Base-by-base conservation (phyloP, 768 basidiomycete species). In the Collybia sp. region DNA sequence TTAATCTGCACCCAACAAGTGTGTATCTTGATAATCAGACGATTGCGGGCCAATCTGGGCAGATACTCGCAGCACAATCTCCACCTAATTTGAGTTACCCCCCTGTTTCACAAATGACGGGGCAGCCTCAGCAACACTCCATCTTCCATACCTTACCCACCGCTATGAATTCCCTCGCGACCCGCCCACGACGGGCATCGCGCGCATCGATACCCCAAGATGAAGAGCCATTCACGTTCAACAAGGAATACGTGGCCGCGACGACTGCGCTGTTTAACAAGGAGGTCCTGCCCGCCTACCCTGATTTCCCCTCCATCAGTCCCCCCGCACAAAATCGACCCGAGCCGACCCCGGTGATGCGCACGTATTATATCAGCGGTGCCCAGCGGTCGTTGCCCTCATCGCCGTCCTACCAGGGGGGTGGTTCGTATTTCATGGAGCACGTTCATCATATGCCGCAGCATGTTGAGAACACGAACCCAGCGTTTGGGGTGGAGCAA, bases 201-300 rank as follows among this genome's bases (percentile, higher is more conserved):
- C 53, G 48, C 39, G 35, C 48, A 5, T 53, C 52, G 12, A 43
- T 40, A 34, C 54, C 57, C 11, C 58, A 60, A 31, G 65, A 66
- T 31, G 67, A 70, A 13, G 63, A 62, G 34, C 62, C 63, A 4
- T 70, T 70, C 55, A 64, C 57, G 3, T 69, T 70, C 53, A 53
- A 53, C n/a, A 53, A 58, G 16, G 60, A 64, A 46, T 68, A 65
- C 47, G 62, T 69, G 18, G 66, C 61, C 1, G 65, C 62, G 11
- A 68, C 66, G 2, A 58, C 57, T 12, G 58, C 55, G 5, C 53
- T 69, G 45, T 69, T 64, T 45, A 60, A 61, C 25, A 50, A 52
- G 2, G 69, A 68, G 48, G 61, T 68, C 10, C 49, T 68, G 3
- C 67, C 65, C 1, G 53, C 60, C 1, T 69, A 68, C 38, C 67